phyloP scores from a whole-genome alignment of 2,329 filamentous ascomycete species.

The Fusarium fujikuroi region DNA sequence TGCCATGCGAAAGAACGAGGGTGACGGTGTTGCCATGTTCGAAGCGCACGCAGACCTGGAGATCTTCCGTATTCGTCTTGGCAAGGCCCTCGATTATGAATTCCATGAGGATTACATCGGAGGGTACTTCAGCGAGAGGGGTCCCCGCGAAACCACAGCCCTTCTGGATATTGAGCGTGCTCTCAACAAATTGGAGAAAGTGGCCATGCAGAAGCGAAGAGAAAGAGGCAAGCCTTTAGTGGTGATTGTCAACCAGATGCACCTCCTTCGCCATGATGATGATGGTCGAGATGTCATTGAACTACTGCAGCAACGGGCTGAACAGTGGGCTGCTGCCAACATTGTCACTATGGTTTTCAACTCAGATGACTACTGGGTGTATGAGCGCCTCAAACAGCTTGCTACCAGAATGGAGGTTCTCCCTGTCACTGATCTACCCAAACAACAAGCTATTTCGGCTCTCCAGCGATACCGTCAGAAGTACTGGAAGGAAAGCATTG shows the following conservation, averaged over 20 bases:
- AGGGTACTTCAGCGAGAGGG: constrained; percentile 92
- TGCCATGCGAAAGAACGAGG: constrained; percentile 92
- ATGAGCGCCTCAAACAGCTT: constrained; percentile 91
- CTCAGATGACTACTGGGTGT: constrained; percentile 98
- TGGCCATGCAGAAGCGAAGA: constrained; percentile 78
- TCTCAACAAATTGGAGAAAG: constrained; percentile 97
- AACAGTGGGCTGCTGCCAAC: constrained; percentile 94
- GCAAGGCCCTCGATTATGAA: constrained; percentile 94
- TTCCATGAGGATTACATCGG: constrained; percentile 99
- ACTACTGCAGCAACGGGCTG: constrained; percentile 92
- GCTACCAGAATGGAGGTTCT: constrained; percentile 96
- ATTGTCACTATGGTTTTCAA: constrained; percentile 95
- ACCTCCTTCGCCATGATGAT: constrained; percentile 90
- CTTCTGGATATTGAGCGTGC: constrained; percentile 95
- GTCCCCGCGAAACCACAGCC: constrained; percentile 90
- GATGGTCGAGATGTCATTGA: constrained; percentile 94
- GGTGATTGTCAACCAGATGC: constrained; percentile 94
- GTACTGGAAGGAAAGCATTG: constrained; percentile 74
- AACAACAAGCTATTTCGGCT: constrained; percentile 78
- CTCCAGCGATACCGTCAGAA: constrained; percentile 82
- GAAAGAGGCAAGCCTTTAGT: constrained; percentile 76
- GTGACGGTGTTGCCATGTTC: constrained; percentile 91
- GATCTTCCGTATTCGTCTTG: constrained; percentile 91
- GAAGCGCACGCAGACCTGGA: constrained; percentile 95
- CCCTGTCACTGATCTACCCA: constrained; percentile 84